Evolutionary conservation across 2,329 filamentous ascomycete species (phyloP).

Genomic region (Paecilomyces formosus): DNA sequence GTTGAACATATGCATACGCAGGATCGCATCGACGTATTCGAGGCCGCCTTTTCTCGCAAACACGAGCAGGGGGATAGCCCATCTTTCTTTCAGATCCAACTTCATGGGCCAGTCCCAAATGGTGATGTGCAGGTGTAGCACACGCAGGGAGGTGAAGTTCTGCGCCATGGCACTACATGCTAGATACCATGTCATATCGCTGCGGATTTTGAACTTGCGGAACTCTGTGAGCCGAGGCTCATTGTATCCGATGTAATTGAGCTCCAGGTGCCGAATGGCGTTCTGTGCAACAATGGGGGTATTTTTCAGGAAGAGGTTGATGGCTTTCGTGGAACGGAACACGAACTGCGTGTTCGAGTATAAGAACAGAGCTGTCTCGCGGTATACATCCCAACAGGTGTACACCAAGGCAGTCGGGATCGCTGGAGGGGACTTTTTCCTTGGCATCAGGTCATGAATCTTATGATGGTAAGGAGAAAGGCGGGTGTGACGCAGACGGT

Average conservation of each 20-base stretch:
- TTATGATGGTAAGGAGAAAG: conserved; percentile 16
- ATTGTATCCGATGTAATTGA: conserved; percentile 17
- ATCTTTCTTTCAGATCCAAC: conserved; percentile 12
- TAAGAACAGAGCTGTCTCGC: conserved; percentile 58
- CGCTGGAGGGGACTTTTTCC: not conserved
- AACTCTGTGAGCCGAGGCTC: conserved; percentile 11
- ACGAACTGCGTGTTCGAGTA: conserved; percentile 37
- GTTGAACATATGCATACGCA: conserved; percentile 9
- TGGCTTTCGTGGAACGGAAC: conserved; percentile 10
- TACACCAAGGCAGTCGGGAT: conserved; percentile 48
- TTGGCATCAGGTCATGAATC: conserved; percentile 3
- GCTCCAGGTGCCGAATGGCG: conserved; percentile 36
- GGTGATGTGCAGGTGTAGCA: conserved; percentile 10
- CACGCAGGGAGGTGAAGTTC: conserved; percentile 6
- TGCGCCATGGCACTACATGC: conserved; percentile 10
- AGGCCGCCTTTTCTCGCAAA: conserved; percentile 7
- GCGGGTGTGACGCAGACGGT: conserved; percentile 52
- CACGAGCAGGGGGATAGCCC: conserved; percentile 13
- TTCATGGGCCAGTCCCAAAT: conserved; percentile 14
- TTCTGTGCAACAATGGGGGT: conserved; percentile 51
- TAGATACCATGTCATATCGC: conserved; percentile 12
- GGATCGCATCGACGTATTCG: conserved; percentile 9
- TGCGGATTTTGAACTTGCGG: conserved; percentile 11
- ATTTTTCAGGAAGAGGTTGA: conserved; percentile 20
- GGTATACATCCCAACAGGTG: conserved; percentile 53